Conservation (phyloP, 148 eudicot genomes). For the Vaccinium vitisidaea region DNA sequence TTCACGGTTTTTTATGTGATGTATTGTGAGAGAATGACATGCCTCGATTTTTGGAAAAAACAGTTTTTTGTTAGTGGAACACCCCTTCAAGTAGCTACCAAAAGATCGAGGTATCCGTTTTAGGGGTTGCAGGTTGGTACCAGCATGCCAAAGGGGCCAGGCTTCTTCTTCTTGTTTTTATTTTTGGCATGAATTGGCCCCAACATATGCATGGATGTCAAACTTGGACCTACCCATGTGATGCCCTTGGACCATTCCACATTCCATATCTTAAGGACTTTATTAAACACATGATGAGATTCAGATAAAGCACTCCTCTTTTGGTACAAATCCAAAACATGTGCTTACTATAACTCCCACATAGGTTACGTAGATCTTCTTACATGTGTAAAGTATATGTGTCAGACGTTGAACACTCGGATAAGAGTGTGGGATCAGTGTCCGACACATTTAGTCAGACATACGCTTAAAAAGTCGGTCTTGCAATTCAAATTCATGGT, state of each 20-base stretch:
- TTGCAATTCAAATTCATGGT: background rate
- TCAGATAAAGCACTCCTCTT: background rate
- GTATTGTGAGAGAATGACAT: no score
- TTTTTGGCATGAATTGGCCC: background rate
- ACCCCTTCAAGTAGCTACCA: background rate
- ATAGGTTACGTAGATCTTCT: background rate
- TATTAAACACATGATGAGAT: background rate
- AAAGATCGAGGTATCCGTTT: background rate
- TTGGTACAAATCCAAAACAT: background rate
- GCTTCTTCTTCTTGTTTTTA: background rate
- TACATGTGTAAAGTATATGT: background rate
- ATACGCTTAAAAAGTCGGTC: background rate
- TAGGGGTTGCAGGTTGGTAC: no score
- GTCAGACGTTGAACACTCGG: background rate
- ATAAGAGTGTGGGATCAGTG: background rate
- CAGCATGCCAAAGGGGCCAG: background rate
- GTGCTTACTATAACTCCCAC: background rate
- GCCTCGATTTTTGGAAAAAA: no score
- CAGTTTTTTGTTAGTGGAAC: no score
- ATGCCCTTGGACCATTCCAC: background rate
- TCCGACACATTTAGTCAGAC: background rate
- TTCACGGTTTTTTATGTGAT: no score
- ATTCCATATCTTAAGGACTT: background rate
- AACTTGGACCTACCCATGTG: constrained; percentile 1
- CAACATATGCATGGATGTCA: background rate